Evolutionary conservation across 1,139 yeast species (phyloP), one percentile per base, ranked within the genome.

Genomic region (Saccharomyces hybrid): DNA sequence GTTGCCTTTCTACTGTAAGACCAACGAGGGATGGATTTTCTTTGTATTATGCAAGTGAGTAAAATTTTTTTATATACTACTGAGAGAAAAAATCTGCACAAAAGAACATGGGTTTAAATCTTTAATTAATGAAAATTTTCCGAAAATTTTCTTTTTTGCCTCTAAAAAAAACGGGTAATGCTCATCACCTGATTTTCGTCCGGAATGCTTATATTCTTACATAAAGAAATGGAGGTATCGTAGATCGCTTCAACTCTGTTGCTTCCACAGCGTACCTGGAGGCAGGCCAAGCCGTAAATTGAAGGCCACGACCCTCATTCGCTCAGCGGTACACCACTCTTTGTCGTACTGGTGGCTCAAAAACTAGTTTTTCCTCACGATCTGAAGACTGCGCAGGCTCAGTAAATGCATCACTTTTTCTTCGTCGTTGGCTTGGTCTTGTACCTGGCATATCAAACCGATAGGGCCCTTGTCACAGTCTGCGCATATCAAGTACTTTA

Each of bases 381-480:
- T 5, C 44, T 38, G n/a, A 8, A 38, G 44, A 51, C 67, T 63
- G n/a, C 55, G 55, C 11, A 64, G 51, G 55, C 64, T 63, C 13
- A 65, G 48, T 41, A 65, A 31, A 49, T 64, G 55, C n/a, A 61
- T 42, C 1, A 50, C 47, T 29, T 52, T 34, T 25, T 49, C 31
- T 6, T 46, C 31, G 9, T 49, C 70, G 1, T 63, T 66, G n/a
- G 67, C 69, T 4, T 59, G 56, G 52, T 53, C 50, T 28, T 51
- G 46, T 67, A 76, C 4, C 79, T 85, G 32, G 83, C 89, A 71
- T 78, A 83, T 20, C 27, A 65, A 46, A 5, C 93, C 93, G 20
- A 85, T 63, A 0, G 91, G 91, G 0, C 93, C 93, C 57, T 76
- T 74, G 60, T 85, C 91, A 71, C 93, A 85, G 59, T 83, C 89